A percentile compares a stretch with the other conserved stretches of the same genome.
Evolutionary conservation across 164 flowering plant species (phyloP).

Genomic region (Stephania japonica): DNA sequence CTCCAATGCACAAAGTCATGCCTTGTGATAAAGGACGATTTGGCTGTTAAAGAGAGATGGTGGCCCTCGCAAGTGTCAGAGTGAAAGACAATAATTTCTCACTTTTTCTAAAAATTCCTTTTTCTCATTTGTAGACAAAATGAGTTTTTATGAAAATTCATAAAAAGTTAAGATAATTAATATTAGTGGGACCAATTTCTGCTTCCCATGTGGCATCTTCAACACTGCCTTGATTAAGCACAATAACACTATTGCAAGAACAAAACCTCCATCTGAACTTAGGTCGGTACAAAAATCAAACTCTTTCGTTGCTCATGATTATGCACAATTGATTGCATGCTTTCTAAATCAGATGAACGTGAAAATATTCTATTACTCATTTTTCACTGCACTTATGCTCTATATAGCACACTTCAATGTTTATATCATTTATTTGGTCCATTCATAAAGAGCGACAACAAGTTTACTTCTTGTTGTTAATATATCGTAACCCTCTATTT

Average conservation of each 20-base stretch:
- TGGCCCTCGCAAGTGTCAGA: not conserved
- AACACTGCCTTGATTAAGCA: not conserved
- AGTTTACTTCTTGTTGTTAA: no score
- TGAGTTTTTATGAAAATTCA: not conserved
- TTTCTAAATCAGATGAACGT: no score
- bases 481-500: no score
- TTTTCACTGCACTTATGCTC: no score
- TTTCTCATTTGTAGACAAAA: not conserved
- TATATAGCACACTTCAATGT: no score
- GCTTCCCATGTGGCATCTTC: not conserved
- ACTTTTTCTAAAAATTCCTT: not conserved
- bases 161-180: not conserved
- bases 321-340: no score
- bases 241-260: no score
- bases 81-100: not conserved
- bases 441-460: no score
- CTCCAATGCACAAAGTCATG: not conserved
- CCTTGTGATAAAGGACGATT: not conserved
- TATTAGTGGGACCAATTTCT: not conserved
- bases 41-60: not conserved
- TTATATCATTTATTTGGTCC: no score
- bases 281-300: not conserved
- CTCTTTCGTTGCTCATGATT: not conserved
- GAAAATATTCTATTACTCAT: no score
- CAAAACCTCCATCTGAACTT: not conserved